Conservation (phyloP, 2,329 filamentous ascomycete genomes). For the Lasiodiplodia sp. region DNA sequence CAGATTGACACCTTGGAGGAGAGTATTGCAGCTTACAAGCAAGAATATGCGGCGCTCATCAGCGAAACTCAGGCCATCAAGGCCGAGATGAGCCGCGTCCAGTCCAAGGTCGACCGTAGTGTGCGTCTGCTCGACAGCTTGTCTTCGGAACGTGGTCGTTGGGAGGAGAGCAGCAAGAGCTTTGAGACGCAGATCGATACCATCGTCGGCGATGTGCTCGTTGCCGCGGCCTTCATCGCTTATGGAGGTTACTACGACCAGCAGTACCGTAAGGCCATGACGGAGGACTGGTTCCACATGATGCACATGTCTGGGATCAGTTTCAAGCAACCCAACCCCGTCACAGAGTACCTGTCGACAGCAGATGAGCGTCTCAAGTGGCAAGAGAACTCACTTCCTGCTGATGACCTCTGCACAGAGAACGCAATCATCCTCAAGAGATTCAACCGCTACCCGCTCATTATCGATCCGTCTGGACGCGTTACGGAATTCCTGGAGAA, state of each 20-base stretch:
- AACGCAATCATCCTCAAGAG: constrained; percentile 97
- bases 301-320: constrained; percentile 90
- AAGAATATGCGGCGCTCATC: constrained; percentile 92
- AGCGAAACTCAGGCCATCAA: constrained; percentile 98
- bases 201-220: constrained; percentile 91
- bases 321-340: constrained; percentile 91
- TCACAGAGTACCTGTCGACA: constrained; percentile 95
- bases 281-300: constrained; percentile 96
- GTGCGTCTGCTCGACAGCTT: constrained; percentile 92
- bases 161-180: constrained; percentile 97
- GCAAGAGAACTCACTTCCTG: constrained; percentile 92
- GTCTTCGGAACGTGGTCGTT: constrained; percentile 89
- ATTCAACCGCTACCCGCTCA: constrained; percentile 97
- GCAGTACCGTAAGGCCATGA: constrained; percentile 96
- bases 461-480: constrained; percentile 95
- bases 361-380: constrained; percentile 93
- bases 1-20: constrained; percentile 83
- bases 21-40: constrained; percentile 95
- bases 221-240: constrained; percentile 95
- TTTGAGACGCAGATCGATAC: constrained; percentile 98
- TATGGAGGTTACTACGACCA: constrained; percentile 98
- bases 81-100: constrained; percentile 91
- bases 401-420: constrained; percentile 97
- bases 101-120: constrained; percentile 98
- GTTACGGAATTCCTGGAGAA: constrained; percentile 95